These are phyloP conservation scores for Ustilago shanxiensis DNA, from an alignment of 1,284 basidiomycete genomes.

Conservation along the genomic window DNA sequence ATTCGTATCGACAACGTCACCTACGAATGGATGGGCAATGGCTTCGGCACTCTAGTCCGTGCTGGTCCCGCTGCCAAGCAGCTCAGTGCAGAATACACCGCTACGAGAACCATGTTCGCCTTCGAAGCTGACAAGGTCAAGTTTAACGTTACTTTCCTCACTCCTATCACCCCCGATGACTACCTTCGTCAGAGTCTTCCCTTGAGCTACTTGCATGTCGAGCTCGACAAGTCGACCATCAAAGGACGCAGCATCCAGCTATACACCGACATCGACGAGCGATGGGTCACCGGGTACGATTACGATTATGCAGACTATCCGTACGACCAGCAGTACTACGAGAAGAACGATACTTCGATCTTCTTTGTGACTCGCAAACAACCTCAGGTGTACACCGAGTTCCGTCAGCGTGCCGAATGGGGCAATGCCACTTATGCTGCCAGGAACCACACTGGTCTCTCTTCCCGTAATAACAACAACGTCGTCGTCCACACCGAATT, in stretches of 20 bases:
- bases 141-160: conserved; percentile 67
- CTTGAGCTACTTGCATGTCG: conserved; percentile 65
- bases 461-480: conserved; percentile 65
- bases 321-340: conserved; percentile 51
- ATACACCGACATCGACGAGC: conserved; percentile 64
- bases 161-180: conserved; percentile 65
- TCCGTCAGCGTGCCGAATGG: conserved; percentile 68
- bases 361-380: conserved; percentile 60
- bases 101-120: conserved; percentile 64
- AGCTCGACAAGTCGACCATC: conserved; percentile 50
- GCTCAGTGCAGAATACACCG: conserved; percentile 61
- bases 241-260: conserved; percentile 54
- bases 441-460: conserved; percentile 54
- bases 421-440: conserved; percentile 64
- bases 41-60: conserved; percentile 61
- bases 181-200: conserved; percentile 66
- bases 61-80: conserved; percentile 60
- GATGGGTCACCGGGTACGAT: conserved; percentile 67
- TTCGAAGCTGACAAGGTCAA: conserved; percentile 62
- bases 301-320: conserved; percentile 62
- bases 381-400: conserved; percentile 63
- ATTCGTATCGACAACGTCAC: conserved; percentile 61
- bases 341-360: conserved; percentile 50
- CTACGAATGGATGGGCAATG: conserved; percentile 67
- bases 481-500: conserved; percentile 63